phyloP scores from a whole-genome alignment of 345 rosid species.

The Citrus australasica region DNA sequence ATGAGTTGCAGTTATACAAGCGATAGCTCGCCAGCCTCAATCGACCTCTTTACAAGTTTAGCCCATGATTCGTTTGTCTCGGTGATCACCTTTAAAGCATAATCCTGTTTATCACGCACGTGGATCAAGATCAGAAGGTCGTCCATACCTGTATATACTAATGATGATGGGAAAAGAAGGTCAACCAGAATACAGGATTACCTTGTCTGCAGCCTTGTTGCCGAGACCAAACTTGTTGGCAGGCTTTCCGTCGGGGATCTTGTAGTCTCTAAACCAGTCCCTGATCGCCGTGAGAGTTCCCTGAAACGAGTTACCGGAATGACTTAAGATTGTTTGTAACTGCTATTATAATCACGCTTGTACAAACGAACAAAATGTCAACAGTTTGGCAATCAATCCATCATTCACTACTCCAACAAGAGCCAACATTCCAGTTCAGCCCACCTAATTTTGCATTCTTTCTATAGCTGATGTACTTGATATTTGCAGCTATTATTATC shows the following conservation, averaged over 20 bases:
- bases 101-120: constrained; percentile 45
- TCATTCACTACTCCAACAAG: background rate
- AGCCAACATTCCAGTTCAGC: too few species aligned
- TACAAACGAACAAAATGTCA: background rate
- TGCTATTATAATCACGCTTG: background rate
- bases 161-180: background rate
- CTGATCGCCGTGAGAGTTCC: constrained; percentile 85
- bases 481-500: background rate
- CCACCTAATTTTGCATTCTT: background rate
- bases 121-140: background rate
- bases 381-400: background rate
- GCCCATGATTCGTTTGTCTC: constrained; percentile 89
- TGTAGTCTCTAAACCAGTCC: constrained; percentile 97
- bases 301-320: constrained; percentile 35
- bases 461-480: background rate
- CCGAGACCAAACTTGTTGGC: constrained; percentile 97
- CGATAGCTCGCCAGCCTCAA: background rate
- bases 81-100: constrained; percentile 70
- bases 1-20: constrained; percentile 2
- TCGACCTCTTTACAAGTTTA: constrained; percentile 67
- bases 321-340: background rate
- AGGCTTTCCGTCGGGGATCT: constrained; percentile 97
- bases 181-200: constrained; percentile 9
- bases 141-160: background rate
- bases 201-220: constrained; percentile 88